Conservation (phyloP, 345 rosid species). For the Ceriops decandra region DNA sequence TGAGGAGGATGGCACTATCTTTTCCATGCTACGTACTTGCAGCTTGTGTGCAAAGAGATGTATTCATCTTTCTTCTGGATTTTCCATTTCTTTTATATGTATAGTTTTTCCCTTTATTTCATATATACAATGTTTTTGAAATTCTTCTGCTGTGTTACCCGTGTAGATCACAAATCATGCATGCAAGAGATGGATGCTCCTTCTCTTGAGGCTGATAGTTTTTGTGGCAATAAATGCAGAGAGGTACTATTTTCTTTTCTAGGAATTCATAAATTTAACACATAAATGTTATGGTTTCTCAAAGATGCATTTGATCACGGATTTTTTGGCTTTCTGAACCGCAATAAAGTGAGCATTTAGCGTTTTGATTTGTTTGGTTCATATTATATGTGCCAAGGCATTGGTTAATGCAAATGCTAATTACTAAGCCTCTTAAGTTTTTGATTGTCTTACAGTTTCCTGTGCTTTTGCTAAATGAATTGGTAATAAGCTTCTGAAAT, state of each 20-base stretch:
- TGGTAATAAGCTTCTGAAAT: too few relatives aligned
- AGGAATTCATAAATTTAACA: neutral
- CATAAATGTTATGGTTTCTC: too few relatives aligned
- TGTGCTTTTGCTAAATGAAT: neutral
- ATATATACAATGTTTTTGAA: neutral
- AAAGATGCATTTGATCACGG: too few relatives aligned
- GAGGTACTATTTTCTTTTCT: conserved; percentile 16
- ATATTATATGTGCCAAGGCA: too few relatives aligned
- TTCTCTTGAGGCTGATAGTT: conserved; percentile 33
- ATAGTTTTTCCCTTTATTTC: conserved; percentile 1
- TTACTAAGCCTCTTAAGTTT: neutral
- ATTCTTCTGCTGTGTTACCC: conserved; percentile 4
- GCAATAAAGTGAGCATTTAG: too few relatives aligned
- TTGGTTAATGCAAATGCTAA: too few relatives aligned
- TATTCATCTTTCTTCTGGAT: conserved; percentile 19
- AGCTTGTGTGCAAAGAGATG: conserved; percentile 28
- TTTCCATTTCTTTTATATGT: conserved; percentile 9
- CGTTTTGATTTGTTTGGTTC: too few relatives aligned
- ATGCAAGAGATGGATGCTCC: conserved; percentile 35
- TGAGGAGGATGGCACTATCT: conserved; percentile 26
- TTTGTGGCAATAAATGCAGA: conserved; percentile 27
- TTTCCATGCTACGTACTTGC: conserved; percentile 20
- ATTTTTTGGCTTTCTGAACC: too few relatives aligned
- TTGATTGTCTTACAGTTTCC: neutral
- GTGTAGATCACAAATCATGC: conserved; percentile 30